A percentile compares a stretch with the other conserved stretches of the same genome.
Evolutionary conservation across 345 rosid species (phyloP).

Genomic region (Pistacia integerrima): DNA sequence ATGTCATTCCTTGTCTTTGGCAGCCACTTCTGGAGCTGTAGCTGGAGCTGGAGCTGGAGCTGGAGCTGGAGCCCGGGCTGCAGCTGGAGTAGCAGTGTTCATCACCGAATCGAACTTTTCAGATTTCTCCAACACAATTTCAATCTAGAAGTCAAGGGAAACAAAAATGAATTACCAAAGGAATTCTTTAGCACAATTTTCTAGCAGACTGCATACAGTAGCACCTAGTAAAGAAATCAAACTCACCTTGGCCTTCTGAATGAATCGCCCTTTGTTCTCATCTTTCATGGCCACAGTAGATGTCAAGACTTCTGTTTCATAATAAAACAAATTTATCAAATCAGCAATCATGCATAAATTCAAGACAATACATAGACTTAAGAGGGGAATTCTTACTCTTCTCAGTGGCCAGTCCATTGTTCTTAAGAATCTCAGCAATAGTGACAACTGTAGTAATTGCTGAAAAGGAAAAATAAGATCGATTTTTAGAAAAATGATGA

Average conservation of each 20-base stretch:
- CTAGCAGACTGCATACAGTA: background rate
- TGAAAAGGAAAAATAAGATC: constrained; percentile 13
- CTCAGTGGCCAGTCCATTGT: constrained; percentile 82
- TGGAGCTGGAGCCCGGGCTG: constrained; percentile 21
- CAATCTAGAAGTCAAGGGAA: constrained; percentile 45
- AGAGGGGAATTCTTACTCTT: constrained; percentile 52
- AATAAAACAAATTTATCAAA: background rate
- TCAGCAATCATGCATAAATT: background rate
- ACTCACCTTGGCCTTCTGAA: constrained; percentile 87
- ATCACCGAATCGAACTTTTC: constrained; percentile 73
- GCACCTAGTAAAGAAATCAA: background rate
- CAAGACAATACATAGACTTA: background rate
- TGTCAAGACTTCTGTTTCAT: constrained; percentile 68
- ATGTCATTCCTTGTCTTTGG: constrained; percentile 39
- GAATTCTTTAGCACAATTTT: background rate
- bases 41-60: constrained; percentile 5
- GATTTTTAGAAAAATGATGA: background rate
- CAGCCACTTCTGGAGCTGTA: constrained; percentile 13
- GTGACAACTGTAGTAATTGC: constrained; percentile 81
- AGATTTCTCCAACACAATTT: constrained; percentile 73
- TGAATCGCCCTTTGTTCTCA: constrained; percentile 68
- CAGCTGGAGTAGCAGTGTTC: constrained; percentile 36
- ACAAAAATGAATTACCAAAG: background rate
- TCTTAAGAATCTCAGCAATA: constrained; percentile 91
- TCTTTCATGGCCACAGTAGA: constrained; percentile 90